Conservation (phyloP, 2,329 filamentous ascomycete species). For the Colletotrichum coccodes region DNA sequence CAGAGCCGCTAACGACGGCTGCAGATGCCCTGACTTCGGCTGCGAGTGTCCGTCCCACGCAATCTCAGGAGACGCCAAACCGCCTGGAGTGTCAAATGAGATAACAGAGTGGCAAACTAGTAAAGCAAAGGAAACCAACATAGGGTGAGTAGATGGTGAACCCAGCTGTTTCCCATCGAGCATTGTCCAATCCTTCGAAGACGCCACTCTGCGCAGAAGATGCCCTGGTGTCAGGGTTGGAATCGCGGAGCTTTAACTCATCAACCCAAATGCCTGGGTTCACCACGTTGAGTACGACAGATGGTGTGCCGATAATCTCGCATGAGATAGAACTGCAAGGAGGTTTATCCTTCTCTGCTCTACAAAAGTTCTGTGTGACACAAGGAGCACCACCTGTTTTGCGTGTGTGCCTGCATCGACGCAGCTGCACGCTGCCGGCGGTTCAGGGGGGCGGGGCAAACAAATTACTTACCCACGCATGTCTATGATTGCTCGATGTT, state of each 20-base stretch:
- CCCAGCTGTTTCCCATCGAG: no score
- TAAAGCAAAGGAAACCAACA: accelerated
- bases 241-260: background rate
- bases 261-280: background rate
- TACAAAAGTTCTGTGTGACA: background rate
- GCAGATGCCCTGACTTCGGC: constrained; percentile 9
- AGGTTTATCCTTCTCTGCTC: background rate
- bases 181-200: no score
- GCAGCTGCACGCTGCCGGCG: constrained; percentile 20
- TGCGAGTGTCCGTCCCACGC: constrained; percentile 16
- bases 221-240: no score
- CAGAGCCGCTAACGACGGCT: background rate
- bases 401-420: constrained; percentile 20
- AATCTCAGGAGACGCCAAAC: background rate
- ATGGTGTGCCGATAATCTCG: background rate
- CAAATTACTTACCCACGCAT: background rate
- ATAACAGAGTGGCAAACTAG: no score
- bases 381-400: background rate
- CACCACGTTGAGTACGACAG: background rate
- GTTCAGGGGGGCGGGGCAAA: background rate
- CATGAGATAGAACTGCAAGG: background rate
- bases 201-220: background rate
- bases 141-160: no score
- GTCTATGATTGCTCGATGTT: background rate
- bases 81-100: background rate